Percentiles rank a stretch among this genome's conserved stretches.
Conservation (phyloP, 345 rosid genomes). For the Trapa bicornis region DNA sequence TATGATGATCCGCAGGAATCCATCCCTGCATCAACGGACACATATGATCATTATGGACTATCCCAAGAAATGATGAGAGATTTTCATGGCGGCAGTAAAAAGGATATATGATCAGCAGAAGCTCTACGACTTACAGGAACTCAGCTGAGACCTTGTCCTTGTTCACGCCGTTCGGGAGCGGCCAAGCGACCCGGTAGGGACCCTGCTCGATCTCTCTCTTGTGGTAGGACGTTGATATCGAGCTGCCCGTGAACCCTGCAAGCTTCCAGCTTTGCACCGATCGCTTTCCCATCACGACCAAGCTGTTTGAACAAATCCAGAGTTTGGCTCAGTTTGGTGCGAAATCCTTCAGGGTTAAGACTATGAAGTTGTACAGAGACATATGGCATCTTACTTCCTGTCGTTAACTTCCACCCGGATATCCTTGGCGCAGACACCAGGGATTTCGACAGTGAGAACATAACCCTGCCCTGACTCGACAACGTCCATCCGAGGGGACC, state of each 20-base stretch:
- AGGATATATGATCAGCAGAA: not conserved
- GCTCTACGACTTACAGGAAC: conserved; percentile 42
- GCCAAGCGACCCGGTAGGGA: conserved; percentile 54
- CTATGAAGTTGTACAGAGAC: not conserved
- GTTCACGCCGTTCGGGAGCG: conserved; percentile 49
- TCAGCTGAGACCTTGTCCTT: conserved; percentile 55
- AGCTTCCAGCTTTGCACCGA: conserved; percentile 16
- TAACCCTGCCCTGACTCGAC: conserved; percentile 36
- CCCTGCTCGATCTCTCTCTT: conserved; percentile 48
- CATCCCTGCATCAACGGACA: conserved; percentile 2
- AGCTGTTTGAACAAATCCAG: conserved; percentile 21
- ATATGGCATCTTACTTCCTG: conserved; percentile 24
- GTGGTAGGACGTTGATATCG: conserved; percentile 25
- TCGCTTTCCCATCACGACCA: conserved; percentile 47
- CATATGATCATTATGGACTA: too few relatives aligned
- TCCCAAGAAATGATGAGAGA: too few relatives aligned
- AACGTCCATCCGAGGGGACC: conserved; percentile 62
- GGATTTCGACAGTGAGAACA: conserved; percentile 51
- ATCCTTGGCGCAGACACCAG: conserved; percentile 51
- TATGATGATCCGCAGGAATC: conserved; percentile 2
- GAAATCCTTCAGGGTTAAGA: not conserved
- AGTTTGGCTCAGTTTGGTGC: not conserved
- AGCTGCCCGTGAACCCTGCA: conserved; percentile 15
- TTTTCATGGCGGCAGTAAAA: too few relatives aligned
- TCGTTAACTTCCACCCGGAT: conserved; percentile 65